These are phyloP conservation scores for Colletotrichum caudatum DNA, from an alignment of 2,329 filamentous ascomycete genomes.

Conservation along the genomic window DNA sequence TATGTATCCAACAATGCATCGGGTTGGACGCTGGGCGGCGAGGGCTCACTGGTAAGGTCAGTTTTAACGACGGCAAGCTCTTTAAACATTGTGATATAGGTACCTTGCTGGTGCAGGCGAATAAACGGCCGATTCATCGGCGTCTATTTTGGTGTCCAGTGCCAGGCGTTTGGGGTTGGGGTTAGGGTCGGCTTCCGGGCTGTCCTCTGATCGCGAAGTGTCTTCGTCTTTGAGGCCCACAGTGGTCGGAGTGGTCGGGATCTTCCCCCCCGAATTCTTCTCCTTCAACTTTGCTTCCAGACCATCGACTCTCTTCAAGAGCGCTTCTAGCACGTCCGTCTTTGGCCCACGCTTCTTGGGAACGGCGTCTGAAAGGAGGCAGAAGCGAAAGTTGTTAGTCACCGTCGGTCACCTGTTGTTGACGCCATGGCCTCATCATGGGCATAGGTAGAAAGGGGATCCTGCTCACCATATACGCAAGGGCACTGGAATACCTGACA, in stretches of 20 bases:
- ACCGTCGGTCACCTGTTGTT: background rate
- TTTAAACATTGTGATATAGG: slow-evolving; percentile 26
- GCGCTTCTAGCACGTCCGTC: slow-evolving; percentile 86
- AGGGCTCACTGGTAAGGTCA: slow-evolving; percentile 56
- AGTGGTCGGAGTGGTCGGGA: slow-evolving; percentile 43
- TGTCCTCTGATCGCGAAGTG: slow-evolving; percentile 44
- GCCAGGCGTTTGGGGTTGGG: slow-evolving; percentile 53
- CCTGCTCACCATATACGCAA: slow-evolving; percentile 82
- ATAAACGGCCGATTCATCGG: slow-evolving; percentile 55
- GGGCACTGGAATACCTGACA: slow-evolving; percentile 90
- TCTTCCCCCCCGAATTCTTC: slow-evolving; percentile 62
- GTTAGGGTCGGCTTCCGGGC: slow-evolving; percentile 54
- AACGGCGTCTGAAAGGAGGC: slow-evolving; percentile 74
- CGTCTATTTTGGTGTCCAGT: slow-evolving; percentile 52
- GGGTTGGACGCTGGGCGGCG: slow-evolving; percentile 61
- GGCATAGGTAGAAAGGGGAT: background rate
- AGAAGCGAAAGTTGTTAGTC: slow-evolving; percentile 16
- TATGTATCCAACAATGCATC: slow-evolving; percentile 81
- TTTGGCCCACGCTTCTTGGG: slow-evolving; percentile 92
- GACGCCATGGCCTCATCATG: background rate
- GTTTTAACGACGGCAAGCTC: slow-evolving; percentile 3
- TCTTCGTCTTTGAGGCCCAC: slow-evolving; percentile 44
- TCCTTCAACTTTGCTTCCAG: slow-evolving; percentile 84
- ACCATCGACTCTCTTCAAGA: slow-evolving; percentile 87
- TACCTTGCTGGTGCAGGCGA: slow-evolving; percentile 57